phyloP scores from a whole-genome alignment of 768 basidiomycete genomes.

The Termitomyces sp. region DNA sequence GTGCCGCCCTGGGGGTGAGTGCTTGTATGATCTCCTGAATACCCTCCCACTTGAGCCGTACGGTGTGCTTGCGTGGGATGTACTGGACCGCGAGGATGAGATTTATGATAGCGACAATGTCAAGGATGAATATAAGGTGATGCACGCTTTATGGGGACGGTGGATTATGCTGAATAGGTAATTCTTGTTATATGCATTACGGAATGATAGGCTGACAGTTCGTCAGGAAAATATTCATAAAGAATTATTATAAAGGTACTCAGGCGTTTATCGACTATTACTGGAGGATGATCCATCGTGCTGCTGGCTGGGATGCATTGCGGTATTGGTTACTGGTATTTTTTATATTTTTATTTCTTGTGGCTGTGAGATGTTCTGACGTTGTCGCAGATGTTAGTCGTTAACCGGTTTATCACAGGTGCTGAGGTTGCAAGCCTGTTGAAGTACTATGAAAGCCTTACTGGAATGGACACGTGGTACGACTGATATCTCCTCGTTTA shows the following conservation, averaged over 20 bases:
- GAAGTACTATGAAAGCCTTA: constrained; percentile 47
- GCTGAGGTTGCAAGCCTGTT: constrained; percentile 45
- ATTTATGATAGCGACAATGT: constrained; percentile 68
- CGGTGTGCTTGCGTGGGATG: constrained; percentile 63
- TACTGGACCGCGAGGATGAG: constrained; percentile 72
- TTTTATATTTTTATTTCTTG: neutral
- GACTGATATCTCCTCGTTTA: constrained; percentile 8
- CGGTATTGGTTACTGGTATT: constrained; percentile 55
- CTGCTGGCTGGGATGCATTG: constrained; percentile 63
- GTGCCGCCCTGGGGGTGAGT: constrained; percentile 60
- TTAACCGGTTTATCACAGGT: constrained; percentile 47
- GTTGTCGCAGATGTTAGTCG: constrained; percentile 41
- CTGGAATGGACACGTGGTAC: constrained; percentile 41
- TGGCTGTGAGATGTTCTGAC: neutral
- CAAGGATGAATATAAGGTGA: constrained; percentile 71
- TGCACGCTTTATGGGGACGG: constrained; percentile 70
- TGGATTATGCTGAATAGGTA: constrained; percentile 67
- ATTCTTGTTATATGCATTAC: constrained; percentile 5
- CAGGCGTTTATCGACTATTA: constrained; percentile 52
- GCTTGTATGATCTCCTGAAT: constrained; percentile 59
- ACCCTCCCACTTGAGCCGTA: constrained; percentile 54
- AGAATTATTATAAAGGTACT: constrained; percentile 47
- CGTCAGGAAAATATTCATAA: constrained; percentile 47
- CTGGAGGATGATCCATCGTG: constrained; percentile 61
- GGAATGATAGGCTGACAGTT: neutral